Percentiles rank a stretch among this genome's conserved stretches.
These are phyloP conservation scores for Scalesia atractyloides DNA, from an alignment of 129 eudicot genomes.

Conservation along the genomic window DNA sequence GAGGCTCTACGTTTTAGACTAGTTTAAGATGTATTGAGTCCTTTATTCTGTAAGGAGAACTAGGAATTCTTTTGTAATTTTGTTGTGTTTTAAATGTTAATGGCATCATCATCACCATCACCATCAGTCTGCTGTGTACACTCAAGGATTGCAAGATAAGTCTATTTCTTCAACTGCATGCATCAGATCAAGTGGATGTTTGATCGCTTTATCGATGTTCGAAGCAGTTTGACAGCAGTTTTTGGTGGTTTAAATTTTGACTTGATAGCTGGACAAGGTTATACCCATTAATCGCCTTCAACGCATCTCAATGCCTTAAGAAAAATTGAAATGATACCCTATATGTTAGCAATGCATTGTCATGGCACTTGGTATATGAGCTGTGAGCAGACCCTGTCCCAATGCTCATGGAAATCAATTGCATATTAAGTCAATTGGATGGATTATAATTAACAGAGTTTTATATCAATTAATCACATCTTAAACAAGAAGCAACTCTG, in stretches of 20 bases:
- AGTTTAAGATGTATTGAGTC: conserved; percentile 14
- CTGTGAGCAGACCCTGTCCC: background rate
- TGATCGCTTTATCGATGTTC: background rate
- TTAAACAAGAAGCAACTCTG: conserved; percentile 13
- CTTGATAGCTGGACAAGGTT: background rate
- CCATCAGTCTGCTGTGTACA: background rate
- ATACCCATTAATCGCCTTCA: conserved; percentile 1
- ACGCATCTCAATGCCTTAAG: background rate
- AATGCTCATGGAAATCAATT: background rate
- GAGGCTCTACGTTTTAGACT: conserved; percentile 8
- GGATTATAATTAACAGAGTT: background rate
- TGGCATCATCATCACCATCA: background rate
- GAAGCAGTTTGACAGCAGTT: conserved; percentile 11
- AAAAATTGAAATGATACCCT: background rate
- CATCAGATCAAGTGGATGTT: background rate
- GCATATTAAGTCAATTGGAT: background rate
- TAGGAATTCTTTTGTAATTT: background rate
- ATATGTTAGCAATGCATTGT: background rate
- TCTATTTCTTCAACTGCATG: conserved; percentile 5
- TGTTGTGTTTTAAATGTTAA: background rate
- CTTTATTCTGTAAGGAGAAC: background rate
- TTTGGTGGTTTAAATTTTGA: background rate
- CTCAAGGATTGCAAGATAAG: background rate
- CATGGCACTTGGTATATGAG: conserved; percentile 3
- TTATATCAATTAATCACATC: background rate